Percentiles rank a stretch among this genome's conserved stretches.
Evolutionary conservation across 2,329 filamentous ascomycete genomes (phyloP).

Genomic region (Ilyonectria robusta): DNA sequence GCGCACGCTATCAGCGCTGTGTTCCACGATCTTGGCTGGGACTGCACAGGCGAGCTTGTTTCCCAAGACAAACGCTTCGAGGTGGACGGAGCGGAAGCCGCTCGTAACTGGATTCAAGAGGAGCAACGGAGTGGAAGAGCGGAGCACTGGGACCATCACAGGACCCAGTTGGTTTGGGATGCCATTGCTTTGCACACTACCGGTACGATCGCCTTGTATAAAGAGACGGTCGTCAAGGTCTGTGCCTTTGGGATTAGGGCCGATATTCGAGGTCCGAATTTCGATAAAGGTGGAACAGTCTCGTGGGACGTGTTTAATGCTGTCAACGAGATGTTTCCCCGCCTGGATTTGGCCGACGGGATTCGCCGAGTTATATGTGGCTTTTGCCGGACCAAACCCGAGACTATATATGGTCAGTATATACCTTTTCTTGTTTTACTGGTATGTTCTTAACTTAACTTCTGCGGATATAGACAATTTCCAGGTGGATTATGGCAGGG

Average conservation of each 20-base stretch:
- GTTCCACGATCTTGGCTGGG: slow-evolving; percentile 10
- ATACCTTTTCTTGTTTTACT: background rate
- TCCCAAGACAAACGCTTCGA: slow-evolving; percentile 8
- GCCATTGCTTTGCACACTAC: slow-evolving; percentile 16
- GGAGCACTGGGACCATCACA: slow-evolving; percentile 3
- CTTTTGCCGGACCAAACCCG: slow-evolving; percentile 6
- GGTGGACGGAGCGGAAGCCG: slow-evolving; percentile 8
- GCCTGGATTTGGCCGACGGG: slow-evolving; percentile 5
- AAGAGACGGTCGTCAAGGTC: slow-evolving; percentile 5
- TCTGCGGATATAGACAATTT: slow-evolving; percentile 6
- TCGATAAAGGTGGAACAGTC: background rate
- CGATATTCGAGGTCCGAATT: slow-evolving; percentile 4
- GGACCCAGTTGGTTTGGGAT: slow-evolving; percentile 6
- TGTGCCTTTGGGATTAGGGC: slow-evolving; percentile 1
- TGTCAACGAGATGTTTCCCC: background rate
- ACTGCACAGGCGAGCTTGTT: slow-evolving; percentile 6
- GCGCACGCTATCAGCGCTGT: slow-evolving; percentile 8
- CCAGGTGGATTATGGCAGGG: background rate
- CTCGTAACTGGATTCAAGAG: slow-evolving; percentile 1
- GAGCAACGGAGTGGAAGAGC: background rate
- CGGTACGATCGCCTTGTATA: background rate
- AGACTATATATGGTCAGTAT: slow-evolving; percentile 5
- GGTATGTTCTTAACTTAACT: background rate
- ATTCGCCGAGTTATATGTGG: background rate
- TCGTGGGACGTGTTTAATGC: slow-evolving; percentile 3